Conservation (phyloP, 495 filamentous ascomycete species). For the Aspergillus indologenus region DNA sequence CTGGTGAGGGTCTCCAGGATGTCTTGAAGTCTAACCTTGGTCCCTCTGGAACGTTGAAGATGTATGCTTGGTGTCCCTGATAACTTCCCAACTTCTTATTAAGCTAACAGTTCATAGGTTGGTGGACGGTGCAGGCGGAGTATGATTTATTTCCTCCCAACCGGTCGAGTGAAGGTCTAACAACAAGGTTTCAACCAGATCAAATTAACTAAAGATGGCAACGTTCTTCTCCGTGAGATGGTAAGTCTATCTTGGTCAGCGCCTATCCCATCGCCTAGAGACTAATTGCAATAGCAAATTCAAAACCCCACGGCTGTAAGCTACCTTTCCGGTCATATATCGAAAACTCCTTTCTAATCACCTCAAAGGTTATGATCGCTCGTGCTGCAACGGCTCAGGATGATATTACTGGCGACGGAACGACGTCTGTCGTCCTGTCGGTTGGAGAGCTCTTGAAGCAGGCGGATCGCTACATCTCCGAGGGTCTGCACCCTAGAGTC, state of each 20-base stretch:
- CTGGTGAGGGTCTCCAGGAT: conserved; percentile 92
- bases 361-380: conserved; percentile 86
- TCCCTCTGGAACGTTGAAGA: conserved; percentile 92
- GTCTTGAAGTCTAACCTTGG: conserved; percentile 96
- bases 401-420: conserved; percentile 97
- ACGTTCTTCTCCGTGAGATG: conserved; percentile 94
- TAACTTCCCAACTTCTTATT: conserved; percentile 8
- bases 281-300: conserved; percentile 58
- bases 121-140: conserved; percentile 90
- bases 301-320: conserved; percentile 84
- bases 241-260: conserved; percentile 45
- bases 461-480: conserved; percentile 88
- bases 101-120: conserved; percentile 58
- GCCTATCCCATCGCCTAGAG: conserved; percentile 2
- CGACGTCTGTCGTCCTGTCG: conserved; percentile 90
- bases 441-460: conserved; percentile 98
- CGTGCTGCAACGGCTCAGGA: conserved; percentile 96
- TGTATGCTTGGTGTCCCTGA: conserved; percentile 52
- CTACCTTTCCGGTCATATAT: conserved; percentile 15
- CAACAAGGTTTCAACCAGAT: conserved; percentile 56
- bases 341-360: conserved; percentile 22
- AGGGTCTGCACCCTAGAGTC: conserved; percentile 92
- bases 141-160: conserved; percentile 47
- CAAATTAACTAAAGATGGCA: conserved; percentile 98
- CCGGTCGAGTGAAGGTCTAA: conserved; percentile 18